Base-by-base conservation (phyloP, 2,329 filamentous ascomycete species). In the Paecilomyces fulvus region DNA sequence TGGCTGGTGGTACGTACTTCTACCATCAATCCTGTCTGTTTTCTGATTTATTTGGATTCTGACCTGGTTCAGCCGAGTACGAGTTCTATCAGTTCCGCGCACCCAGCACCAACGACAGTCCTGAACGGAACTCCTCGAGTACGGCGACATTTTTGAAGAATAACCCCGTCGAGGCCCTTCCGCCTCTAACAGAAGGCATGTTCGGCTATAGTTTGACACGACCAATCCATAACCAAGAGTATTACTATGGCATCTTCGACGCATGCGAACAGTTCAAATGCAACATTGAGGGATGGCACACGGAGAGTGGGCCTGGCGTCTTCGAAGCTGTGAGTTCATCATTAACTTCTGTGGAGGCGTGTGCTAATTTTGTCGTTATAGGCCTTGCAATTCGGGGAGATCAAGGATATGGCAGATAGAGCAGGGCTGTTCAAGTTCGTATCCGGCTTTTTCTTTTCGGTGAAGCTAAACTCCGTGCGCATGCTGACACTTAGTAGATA, bases 271-370 rank as follows among this genome's bases (percentile, higher is more conserved):
- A 84, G 58, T 95, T 96, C 75, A 77, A 81, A 46, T 94, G 90
- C 67, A 82, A 87, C 60, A 88, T 96, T 52, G 92, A 96, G 71
- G 90, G 92, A 50, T 96, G 92, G 92, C 92, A 96, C 76, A 96
- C 92, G 8, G 92, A 96, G 75, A 92, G 87, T 62, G 92, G 92
- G 0, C 92, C 92, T 0, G 92, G 92, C 49, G 94, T 99, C 3
- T 97, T 92, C 70, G 94, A 99, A 76, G 94, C 94, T 11, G 91
- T 82, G 64, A 64, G 78, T 70, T 49, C 49, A 20, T 25, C 54
- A n/a, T 53, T 57, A 30, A 37, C 33, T 43, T 46, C 14, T 49
- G 25, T 11, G 53, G 20, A 9, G 3, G 14, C 49, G 12, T 54
- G 49, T 56, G 61, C 66, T 64, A 67, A 63, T 57, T 48, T 51